Evolutionary conservation across 2,329 filamentous ascomycete species (phyloP).

Genomic region (Trichoderma cornu-damae): DNA sequence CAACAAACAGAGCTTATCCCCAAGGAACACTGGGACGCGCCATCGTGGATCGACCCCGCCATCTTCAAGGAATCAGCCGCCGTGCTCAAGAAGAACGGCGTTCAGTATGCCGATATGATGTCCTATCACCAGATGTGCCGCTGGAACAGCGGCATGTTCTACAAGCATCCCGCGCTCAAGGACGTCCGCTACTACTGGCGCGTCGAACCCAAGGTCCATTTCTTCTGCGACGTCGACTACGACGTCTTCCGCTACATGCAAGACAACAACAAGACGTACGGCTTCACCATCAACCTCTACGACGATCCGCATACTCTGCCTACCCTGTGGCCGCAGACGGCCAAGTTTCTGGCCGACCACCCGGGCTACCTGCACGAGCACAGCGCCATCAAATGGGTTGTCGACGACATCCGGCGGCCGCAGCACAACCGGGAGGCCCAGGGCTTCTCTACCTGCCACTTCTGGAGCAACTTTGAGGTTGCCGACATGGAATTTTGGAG

Average conservation of each 20-base stretch:
- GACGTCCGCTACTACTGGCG: slow-evolving; percentile 94
- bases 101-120: slow-evolving; percentile 83
- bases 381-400: slow-evolving; percentile 84
- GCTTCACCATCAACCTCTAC: slow-evolving; percentile 96
- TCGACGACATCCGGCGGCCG: slow-evolving; percentile 69
- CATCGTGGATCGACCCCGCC: slow-evolving; percentile 86
- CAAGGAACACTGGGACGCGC: slow-evolving; percentile 89
- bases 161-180: slow-evolving; percentile 84
- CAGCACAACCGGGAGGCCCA: slow-evolving; percentile 76
- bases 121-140: slow-evolving; percentile 99
- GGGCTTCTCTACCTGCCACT: slow-evolving; percentile 96
- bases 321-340: slow-evolving; percentile 90
- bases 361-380: slow-evolving; percentile 75
- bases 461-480: slow-evolving; percentile 99
- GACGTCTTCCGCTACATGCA: slow-evolving; percentile 98
- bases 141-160: slow-evolving; percentile 98
- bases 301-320: slow-evolving; percentile 83
- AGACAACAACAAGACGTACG: slow-evolving; percentile 97
- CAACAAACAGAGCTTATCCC: slow-evolving; percentile 67
- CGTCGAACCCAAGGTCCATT: slow-evolving; percentile 96
- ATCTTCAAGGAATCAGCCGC: slow-evolving; percentile 80
- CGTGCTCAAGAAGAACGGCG: slow-evolving; percentile 73
- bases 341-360: slow-evolving; percentile 82
- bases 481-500: slow-evolving; percentile 91
- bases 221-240: slow-evolving; percentile 98